Conservation (phyloP, 2,329 filamentous ascomycete genomes). For the Chaetothyriales sp. region DNA sequence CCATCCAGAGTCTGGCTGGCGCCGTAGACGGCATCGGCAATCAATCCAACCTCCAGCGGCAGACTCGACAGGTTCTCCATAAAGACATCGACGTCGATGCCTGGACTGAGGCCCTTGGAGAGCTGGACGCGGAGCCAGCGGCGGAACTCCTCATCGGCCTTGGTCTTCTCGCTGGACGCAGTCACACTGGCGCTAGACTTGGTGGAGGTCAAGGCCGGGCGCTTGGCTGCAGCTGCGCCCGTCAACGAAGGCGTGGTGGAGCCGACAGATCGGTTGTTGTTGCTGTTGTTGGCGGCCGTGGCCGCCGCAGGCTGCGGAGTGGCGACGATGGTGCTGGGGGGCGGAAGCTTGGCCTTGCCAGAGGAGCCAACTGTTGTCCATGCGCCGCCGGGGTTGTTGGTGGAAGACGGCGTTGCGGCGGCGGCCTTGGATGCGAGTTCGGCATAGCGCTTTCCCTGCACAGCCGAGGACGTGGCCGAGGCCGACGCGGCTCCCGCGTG, state of each 20-base stretch:
- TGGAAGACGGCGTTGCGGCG: constrained; percentile 32
- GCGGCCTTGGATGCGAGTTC: constrained; percentile 76
- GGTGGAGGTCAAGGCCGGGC: constrained; percentile 41
- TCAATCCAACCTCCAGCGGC: constrained; percentile 63
- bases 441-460: constrained; percentile 73
- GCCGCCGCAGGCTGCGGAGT: constrained; percentile 28
- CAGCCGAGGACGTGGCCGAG: constrained; percentile 29
- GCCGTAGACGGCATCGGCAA: constrained; percentile 80
- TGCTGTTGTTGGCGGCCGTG: no score
- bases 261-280: constrained; percentile 36
- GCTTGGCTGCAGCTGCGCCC: constrained; percentile 33
- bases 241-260: constrained; percentile 21
- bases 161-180: constrained; percentile 31
- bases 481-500: constrained; percentile 37
- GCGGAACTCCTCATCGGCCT: constrained; percentile 79
- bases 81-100: constrained; percentile 64
- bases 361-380: constrained; percentile 95
- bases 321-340: constrained; percentile 43
- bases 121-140: constrained; percentile 82
- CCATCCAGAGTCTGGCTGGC: constrained; percentile 83
- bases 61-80: constrained; percentile 61
- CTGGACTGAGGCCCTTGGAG: constrained; percentile 55
- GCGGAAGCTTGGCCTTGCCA: constrained; percentile 73
- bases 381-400: constrained; percentile 40
- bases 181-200: constrained; percentile 24